phyloP scores from a whole-genome alignment of 2,329 filamentous ascomycete species.

The Delphinella strobiligena region DNA sequence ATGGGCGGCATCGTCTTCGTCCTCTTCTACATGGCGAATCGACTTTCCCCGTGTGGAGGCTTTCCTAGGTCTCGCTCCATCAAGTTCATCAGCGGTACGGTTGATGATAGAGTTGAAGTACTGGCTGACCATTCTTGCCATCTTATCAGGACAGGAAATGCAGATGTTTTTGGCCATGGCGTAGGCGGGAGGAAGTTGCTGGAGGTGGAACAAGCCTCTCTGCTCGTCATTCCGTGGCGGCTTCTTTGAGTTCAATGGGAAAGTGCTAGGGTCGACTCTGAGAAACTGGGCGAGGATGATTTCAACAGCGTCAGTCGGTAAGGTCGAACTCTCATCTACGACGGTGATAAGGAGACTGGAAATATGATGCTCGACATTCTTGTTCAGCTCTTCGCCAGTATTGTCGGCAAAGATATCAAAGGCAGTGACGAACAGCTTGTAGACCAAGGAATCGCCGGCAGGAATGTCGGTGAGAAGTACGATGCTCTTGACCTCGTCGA shows the following conservation, averaged over 20 bases:
- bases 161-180: conserved; percentile 94
- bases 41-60: conserved; percentile 38
- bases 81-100: conserved; percentile 48
- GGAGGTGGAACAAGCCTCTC: conserved; percentile 46
- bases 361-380: conserved; percentile 90
- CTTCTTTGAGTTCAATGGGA: conserved; percentile 28
- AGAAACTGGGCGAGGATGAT: conserved; percentile 93
- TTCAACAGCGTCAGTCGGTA: conserved; percentile 76
- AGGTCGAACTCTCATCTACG: conserved; percentile 69
- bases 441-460: conserved; percentile 64
- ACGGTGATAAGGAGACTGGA: conserved; percentile 72
- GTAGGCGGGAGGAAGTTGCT: conserved; percentile 84
- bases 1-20: conserved; percentile 30
- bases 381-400: conserved; percentile 72
- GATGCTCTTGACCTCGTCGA: conserved; percentile 90
- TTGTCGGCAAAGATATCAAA: conserved; percentile 84
- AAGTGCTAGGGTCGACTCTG: conserved; percentile 59
- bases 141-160: conserved; percentile 78
- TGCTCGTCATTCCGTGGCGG: conserved; percentile 21
- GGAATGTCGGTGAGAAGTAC: conserved; percentile 82
- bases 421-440: conserved; percentile 72
- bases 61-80: conserved; percentile 31
- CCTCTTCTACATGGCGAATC: conserved; percentile 29
- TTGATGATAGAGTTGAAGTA: conserved; percentile 97
- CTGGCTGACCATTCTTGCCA: conserved; percentile 86